phyloP scores from a whole-genome alignment of 2,329 filamentous ascomycete species.

The Chaetothyriales sp. region DNA sequence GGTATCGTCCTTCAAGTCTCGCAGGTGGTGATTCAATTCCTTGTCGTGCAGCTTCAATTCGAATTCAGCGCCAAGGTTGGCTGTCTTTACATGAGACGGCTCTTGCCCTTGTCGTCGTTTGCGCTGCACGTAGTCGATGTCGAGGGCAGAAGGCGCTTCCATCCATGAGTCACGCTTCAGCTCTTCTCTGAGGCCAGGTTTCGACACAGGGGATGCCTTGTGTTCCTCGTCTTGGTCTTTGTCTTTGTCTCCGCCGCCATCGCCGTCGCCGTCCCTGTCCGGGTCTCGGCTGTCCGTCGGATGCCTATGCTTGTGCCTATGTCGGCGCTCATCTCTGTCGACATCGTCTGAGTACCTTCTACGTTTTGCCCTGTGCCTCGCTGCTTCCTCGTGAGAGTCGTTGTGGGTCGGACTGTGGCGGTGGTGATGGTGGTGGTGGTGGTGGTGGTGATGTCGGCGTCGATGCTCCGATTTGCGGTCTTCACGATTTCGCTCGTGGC shows the following conservation, averaged over 20 bases:
- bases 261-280: conserved; percentile 8
- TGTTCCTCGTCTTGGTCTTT: conserved; percentile 14
- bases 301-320: conserved; percentile 36
- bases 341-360: conserved; percentile 44
- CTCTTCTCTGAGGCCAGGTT: conserved; percentile 18
- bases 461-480: conserved; percentile 27
- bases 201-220: conserved; percentile 22
- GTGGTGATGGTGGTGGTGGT: conserved; percentile 22
- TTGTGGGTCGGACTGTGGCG: conserved; percentile 18
- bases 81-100: conserved; percentile 21
- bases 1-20: conserved; percentile 42
- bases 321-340: conserved; percentile 32
- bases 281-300: conserved; percentile 26
- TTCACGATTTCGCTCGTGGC: conserved; percentile 25
- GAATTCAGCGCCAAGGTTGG: conserved; percentile 42
- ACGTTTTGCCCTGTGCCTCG: conserved; percentile 51
- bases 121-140: conserved; percentile 60
- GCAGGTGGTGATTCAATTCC: conserved; percentile 64
- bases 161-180: conserved; percentile 82
- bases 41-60: conserved; percentile 62
- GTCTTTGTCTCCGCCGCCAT: conserved; percentile 14
- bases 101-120: conserved; percentile 42
- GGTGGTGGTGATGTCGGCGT: conserved; percentile 19
- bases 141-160: conserved; percentile 68
- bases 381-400: conserved; percentile 32